Evolutionary conservation across 139 green algal species (phyloP).

Genomic region (Zygnema cylindricum): DNA sequence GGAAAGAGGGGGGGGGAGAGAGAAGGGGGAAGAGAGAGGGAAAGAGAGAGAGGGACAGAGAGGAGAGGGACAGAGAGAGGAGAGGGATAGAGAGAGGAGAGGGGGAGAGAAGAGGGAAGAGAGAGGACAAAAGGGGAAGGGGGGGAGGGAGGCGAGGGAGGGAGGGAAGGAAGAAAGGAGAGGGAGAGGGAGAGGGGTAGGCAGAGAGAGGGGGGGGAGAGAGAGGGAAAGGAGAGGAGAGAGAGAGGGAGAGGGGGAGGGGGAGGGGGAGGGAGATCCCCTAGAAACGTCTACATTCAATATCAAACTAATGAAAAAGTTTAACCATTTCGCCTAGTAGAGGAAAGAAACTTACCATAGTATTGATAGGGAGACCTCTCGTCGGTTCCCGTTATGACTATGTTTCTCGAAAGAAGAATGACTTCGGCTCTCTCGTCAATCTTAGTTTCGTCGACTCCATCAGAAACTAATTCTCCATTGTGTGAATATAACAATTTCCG

Average conservation of each 20-base stretch:
- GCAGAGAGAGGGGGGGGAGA: not conserved
- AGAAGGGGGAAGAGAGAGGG: too few species aligned
- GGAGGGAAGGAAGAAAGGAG: not conserved
- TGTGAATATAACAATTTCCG: too few species aligned
- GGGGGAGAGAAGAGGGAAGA: not conserved
- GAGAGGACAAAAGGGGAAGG: not conserved
- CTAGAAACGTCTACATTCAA: not conserved
- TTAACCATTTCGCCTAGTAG: not conserved
- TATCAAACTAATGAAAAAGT: not conserved
- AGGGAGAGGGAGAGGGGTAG: not conserved
- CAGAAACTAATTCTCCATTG: too few species aligned
- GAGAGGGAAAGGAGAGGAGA: not conserved
- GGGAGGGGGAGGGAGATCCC: slow-evolving; percentile 10
- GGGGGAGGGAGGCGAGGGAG: not conserved
- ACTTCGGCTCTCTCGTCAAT: too few species aligned
- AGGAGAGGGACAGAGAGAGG: not conserved
- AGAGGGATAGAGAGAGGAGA: not conserved
- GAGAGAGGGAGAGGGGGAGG: slow-evolving; percentile 15
- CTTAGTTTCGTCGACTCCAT: too few species aligned
- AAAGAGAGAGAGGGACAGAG: not conserved
- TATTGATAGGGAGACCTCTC: not conserved
- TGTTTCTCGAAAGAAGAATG: too few species aligned
- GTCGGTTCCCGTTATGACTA: too few species aligned
- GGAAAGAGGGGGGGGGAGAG: too few species aligned
- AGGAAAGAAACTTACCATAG: not conserved